phyloP scores from a whole-genome alignment of 257 asterid genomes.

The Gentiana straminea region DNA sequence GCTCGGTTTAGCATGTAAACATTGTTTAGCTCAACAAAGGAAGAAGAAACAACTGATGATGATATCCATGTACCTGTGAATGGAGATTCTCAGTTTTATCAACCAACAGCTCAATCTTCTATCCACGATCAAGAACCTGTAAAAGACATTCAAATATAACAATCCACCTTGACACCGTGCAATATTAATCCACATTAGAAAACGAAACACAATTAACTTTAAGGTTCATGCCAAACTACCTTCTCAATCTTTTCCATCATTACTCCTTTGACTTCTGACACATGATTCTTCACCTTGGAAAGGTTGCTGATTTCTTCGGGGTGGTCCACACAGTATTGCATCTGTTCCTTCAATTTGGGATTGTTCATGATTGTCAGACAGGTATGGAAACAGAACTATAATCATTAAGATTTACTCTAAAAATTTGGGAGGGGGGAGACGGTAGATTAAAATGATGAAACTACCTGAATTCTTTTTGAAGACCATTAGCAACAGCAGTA shows the following conservation, averaged over 20 bases:
- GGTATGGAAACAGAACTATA: neutral
- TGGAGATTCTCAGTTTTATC: conserved; percentile 36
- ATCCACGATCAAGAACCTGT: conserved; percentile 87
- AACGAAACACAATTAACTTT: neutral
- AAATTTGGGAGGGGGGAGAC: neutral
- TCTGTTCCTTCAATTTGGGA: conserved; percentile 91
- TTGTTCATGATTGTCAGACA: conserved; percentile 15
- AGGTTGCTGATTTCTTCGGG: conserved; percentile 91
- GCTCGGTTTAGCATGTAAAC: no score
- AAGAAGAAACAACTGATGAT: no score
- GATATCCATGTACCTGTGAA: conserved; percentile 47
- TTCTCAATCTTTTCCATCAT: conserved; percentile 98
- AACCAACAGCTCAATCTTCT: conserved; percentile 64
- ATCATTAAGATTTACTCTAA: neutral
- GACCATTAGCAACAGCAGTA: conserved; percentile 69
- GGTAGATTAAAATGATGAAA: neutral
- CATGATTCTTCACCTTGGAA: conserved; percentile 87
- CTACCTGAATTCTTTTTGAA: conserved; percentile 79
- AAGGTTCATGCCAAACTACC: conserved; percentile 21
- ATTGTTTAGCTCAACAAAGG: no score
- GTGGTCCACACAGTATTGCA: conserved; percentile 90
- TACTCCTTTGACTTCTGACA: conserved; percentile 93
- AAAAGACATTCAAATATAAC: no score
- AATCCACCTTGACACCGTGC: conserved; percentile 9
- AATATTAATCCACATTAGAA: conserved; percentile 1